These are phyloP conservation scores for Pittosporum tobira DNA, from an alignment of 129 eudicot species.

Conservation along the genomic window DNA sequence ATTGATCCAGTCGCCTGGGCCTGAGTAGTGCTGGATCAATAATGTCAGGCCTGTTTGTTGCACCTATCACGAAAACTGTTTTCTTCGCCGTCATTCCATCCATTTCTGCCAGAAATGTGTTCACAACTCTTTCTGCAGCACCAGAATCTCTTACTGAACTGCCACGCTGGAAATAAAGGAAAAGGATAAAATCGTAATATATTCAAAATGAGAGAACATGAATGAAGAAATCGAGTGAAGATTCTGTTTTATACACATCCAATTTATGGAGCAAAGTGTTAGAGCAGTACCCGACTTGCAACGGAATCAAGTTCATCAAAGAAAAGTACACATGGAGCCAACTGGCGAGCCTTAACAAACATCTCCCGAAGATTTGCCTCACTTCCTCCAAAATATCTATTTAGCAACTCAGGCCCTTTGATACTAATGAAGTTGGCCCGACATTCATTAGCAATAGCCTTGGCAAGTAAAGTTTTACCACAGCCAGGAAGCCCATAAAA, in stretches of 20 bases:
- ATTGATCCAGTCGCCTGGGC: slow-evolving; percentile 19
- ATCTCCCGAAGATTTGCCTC: slow-evolving; percentile 22
- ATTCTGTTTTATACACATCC: too few relatives aligned
- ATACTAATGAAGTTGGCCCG: slow-evolving; percentile 22
- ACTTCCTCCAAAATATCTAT: slow-evolving; percentile 22
- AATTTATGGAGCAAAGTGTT: too few relatives aligned
- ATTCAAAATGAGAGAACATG: too few relatives aligned
- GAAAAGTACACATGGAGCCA: slow-evolving; percentile 32
- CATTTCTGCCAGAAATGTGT: slow-evolving; percentile 17
- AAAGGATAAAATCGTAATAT: too few relatives aligned
- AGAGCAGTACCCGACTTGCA: slow-evolving; percentile 9
- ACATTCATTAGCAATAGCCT: slow-evolving; percentile 28
- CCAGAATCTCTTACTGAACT: slow-evolving; percentile 14
- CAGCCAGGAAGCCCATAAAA: slow-evolving; percentile 23
- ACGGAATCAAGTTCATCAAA: slow-evolving; percentile 32
- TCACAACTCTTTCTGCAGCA: slow-evolving; percentile 24
- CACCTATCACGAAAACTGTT: slow-evolving; percentile 13
- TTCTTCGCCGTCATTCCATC: slow-evolving; percentile 16
- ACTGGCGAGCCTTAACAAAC: slow-evolving; percentile 19
- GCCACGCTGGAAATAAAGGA: not conserved
- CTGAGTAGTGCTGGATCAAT: slow-evolving; percentile 11
- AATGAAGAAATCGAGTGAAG: too few relatives aligned
- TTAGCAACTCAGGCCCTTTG: slow-evolving; percentile 20
- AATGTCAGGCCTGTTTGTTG: slow-evolving; percentile 11
- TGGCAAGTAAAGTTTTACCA: slow-evolving; percentile 26